These are phyloP conservation scores for Lipomyces yamanashiensis DNA, from an alignment of 805 yeast genomes.

Conservation along the genomic window DNA sequence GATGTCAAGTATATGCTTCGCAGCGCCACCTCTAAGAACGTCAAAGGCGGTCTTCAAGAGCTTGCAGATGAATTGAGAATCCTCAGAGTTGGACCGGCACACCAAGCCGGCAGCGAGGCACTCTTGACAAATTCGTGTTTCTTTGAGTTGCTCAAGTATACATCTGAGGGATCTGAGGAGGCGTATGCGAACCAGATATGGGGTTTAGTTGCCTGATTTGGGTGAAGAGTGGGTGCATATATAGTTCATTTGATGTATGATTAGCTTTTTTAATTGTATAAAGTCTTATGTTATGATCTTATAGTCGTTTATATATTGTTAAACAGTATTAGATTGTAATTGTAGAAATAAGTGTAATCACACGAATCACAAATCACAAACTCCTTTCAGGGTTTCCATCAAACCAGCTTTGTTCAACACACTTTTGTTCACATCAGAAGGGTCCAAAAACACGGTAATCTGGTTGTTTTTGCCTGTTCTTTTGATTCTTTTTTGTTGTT, in stretches of 20 bases:
- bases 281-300: no score
- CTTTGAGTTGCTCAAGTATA: constrained; percentile 46
- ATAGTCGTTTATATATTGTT: not conserved
- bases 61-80: constrained; percentile 53
- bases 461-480: no score
- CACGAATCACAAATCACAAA: not conserved
- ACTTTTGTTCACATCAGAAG: no score
- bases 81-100: constrained; percentile 44
- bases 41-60: constrained; percentile 45
- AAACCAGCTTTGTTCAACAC: not conserved
- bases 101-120: constrained; percentile 54
- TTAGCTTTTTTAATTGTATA: no score
- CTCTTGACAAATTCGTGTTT: constrained; percentile 50
- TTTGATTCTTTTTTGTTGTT: no score
- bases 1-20: constrained; percentile 68
- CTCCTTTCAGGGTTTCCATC: not conserved
- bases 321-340: not conserved
- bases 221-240: not conserved
- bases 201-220: constrained; percentile 45
- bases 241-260: not conserved
- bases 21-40: constrained; percentile 39
- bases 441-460: no score
- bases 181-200: constrained; percentile 43
- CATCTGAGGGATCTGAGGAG: constrained; percentile 33
- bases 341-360: not conserved